A percentile compares a stretch with the other conserved stretches of the same genome.
Conservation (phyloP, 1,284 basidiomycete species). For the Sanghuangporus sanghuang region DNA sequence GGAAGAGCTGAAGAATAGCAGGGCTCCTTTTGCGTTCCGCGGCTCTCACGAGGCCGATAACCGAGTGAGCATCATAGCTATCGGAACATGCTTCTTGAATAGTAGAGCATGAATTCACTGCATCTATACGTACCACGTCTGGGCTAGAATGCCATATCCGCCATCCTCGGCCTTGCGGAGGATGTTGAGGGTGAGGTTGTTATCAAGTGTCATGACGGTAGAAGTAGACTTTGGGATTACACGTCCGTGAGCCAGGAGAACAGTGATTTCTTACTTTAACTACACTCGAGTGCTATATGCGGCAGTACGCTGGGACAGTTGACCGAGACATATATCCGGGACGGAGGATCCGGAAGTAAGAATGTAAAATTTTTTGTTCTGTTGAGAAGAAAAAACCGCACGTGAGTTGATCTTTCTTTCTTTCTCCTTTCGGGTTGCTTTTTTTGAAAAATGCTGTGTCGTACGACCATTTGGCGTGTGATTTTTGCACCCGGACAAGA, state of each 20-base stretch:
- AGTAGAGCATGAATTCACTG: neutral
- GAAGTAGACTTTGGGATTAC: neutral
- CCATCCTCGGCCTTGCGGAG: slow-evolving; percentile 38
- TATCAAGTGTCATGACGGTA: slow-evolving; percentile 11
- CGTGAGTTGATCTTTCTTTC: too few relatives aligned
- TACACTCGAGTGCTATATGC: neutral
- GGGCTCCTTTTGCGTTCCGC: slow-evolving; percentile 41
- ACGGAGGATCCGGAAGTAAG: too few relatives aligned
- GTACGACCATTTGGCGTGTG: too few relatives aligned
- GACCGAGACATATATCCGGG: neutral
- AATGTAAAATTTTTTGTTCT: too few relatives aligned
- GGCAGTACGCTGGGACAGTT: neutral
- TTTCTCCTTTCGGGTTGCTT: too few relatives aligned
- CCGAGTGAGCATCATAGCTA: slow-evolving; percentile 43
- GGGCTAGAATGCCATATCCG: slow-evolving; percentile 41
- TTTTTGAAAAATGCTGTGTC: too few relatives aligned
- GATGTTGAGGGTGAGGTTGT: slow-evolving; percentile 39
- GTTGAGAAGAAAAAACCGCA: too few relatives aligned
- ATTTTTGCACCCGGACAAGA: too few relatives aligned
- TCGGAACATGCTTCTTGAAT: neutral
- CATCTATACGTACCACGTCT: slow-evolving; percentile 33
- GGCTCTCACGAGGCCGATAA: slow-evolving; percentile 40
- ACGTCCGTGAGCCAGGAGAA: neutral
- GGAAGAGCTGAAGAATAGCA: slow-evolving; percentile 43
- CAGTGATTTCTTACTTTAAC: neutral